A percentile compares a stretch with the other conserved stretches of the same genome.
Conservation (phyloP, 2,329 filamentous ascomycete genomes). For the Exophiala oligosperma region DNA sequence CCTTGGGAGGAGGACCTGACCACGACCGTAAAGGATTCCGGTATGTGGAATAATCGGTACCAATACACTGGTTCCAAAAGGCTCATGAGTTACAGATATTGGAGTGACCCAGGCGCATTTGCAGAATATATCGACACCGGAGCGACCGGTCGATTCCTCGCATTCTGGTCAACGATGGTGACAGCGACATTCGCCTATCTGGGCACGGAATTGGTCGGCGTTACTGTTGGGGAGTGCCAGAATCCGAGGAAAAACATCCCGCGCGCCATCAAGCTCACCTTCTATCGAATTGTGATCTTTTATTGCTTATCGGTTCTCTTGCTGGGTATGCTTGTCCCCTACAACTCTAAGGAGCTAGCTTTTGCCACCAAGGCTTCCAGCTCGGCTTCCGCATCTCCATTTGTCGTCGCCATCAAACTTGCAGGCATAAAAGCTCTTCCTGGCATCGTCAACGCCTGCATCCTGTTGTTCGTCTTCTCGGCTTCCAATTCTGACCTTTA, state of each 20-base stretch:
- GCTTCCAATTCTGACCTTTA: slow-evolving; percentile 59
- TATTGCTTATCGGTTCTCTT: slow-evolving; percentile 73
- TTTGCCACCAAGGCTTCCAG: slow-evolving; percentile 49
- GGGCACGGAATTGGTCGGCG: slow-evolving; percentile 73
- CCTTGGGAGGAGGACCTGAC: slow-evolving; percentile 65
- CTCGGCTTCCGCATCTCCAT: slow-evolving; percentile 60
- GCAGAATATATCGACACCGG: slow-evolving; percentile 56
- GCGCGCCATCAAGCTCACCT: slow-evolving; percentile 75
- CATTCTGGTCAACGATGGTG: slow-evolving; percentile 67
- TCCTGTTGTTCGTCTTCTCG: slow-evolving; percentile 57
- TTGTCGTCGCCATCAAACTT: slow-evolving; percentile 63
- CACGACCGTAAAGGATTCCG: slow-evolving; percentile 62
- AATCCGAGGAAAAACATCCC: slow-evolving; percentile 77
- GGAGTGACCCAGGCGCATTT: slow-evolving; percentile 63
- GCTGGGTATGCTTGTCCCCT: slow-evolving; percentile 75
- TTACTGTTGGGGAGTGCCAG: slow-evolving; percentile 76
- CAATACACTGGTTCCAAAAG: not conserved
- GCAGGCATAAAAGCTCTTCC: slow-evolving; percentile 56
- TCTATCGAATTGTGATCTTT: slow-evolving; percentile 80
- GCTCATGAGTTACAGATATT: slow-evolving; percentile 48
- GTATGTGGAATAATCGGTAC: not conserved
- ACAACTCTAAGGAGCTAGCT: slow-evolving; percentile 63
- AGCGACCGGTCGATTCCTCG: slow-evolving; percentile 62
- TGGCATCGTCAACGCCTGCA: slow-evolving; percentile 59
- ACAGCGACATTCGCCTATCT: slow-evolving; percentile 78